phyloP scores from a whole-genome alignment of 2,329 filamentous ascomycete species.

The Botrytis pseudocinerea region DNA sequence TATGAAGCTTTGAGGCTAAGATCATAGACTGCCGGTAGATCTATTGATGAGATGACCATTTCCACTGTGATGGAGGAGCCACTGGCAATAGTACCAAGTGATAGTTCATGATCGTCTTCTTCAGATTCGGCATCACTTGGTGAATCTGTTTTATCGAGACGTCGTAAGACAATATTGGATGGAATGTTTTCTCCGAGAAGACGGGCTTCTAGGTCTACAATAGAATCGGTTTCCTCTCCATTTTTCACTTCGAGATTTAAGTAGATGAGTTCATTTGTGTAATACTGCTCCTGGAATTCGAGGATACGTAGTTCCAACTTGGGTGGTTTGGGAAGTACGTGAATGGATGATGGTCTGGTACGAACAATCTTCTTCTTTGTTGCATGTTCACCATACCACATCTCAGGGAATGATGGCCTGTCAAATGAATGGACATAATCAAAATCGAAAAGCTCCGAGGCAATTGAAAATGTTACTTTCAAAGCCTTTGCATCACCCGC shows the following conservation, averaged over 20 bases:
- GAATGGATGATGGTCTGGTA: slow-evolving; percentile 57
- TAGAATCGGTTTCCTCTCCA: slow-evolving; percentile 76
- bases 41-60: slow-evolving; percentile 53
- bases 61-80: slow-evolving; percentile 48
- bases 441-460: slow-evolving; percentile 65
- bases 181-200: slow-evolving; percentile 61
- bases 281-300: slow-evolving; percentile 69
- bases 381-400: slow-evolving; percentile 53
- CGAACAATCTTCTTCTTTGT: slow-evolving; percentile 50
- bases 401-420: slow-evolving; percentile 45
- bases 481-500: slow-evolving; percentile 72
- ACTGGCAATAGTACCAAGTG: slow-evolving; percentile 46
- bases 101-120: slow-evolving; percentile 24
- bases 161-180: slow-evolving; percentile 45
- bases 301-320: slow-evolving; percentile 77
- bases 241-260: slow-evolving; percentile 74
- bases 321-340: slow-evolving; percentile 83
- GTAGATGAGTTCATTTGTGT: slow-evolving; percentile 75
- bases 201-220: slow-evolving; percentile 68
- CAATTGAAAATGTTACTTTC: slow-evolving; percentile 63
- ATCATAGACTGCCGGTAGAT: slow-evolving; percentile 59
- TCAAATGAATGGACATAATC: slow-evolving; percentile 61
- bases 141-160: slow-evolving; percentile 7
- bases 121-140: not conserved
- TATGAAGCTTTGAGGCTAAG: slow-evolving; percentile 75